Evolutionary conservation across 2,329 filamentous ascomycete genomes (phyloP).

Genomic region (Ilyonectria destructans): DNA sequence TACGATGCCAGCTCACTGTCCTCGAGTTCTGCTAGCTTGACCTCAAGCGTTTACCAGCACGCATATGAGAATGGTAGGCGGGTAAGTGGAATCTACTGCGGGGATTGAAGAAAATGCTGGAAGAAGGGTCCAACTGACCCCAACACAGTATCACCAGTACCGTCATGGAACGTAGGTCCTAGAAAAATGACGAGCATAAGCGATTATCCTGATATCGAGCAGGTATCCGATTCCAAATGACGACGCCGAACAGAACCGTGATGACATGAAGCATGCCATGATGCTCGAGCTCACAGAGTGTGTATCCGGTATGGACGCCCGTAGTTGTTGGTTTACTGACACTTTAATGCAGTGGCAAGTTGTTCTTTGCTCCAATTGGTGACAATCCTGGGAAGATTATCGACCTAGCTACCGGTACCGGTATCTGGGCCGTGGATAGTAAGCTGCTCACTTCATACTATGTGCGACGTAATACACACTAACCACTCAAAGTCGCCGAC

Average conservation of each 20-base stretch:
- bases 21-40: slow-evolving; percentile 41
- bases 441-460: neutral
- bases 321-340: accelerated
- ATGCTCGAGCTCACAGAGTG: slow-evolving; percentile 49
- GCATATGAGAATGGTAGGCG: slow-evolving; percentile 46
- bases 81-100: neutral
- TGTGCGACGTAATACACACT: neutral
- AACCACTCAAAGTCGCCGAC: slow-evolving; percentile 38
- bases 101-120: no score
- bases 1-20: slow-evolving; percentile 36
- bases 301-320: accelerated
- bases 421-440: slow-evolving; percentile 46
- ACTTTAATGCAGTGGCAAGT: slow-evolving; percentile 34
- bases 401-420: slow-evolving; percentile 44
- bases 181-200: accelerated
- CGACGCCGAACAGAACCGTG: slow-evolving; percentile 47
- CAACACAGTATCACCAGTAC: slow-evolving; percentile 42
- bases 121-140: neutral
- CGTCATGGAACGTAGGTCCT: slow-evolving; percentile 42
- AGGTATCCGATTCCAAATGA: slow-evolving; percentile 49
- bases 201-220: slow-evolving; percentile 34
- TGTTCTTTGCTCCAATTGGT: slow-evolving; percentile 40
- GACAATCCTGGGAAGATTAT: slow-evolving; percentile 42
- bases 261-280: slow-evolving; percentile 53
- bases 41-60: slow-evolving; percentile 45